These are phyloP conservation scores for Trifolium repens DNA, from an alignment of 306 rosid species.

Conservation along the genomic window DNA sequence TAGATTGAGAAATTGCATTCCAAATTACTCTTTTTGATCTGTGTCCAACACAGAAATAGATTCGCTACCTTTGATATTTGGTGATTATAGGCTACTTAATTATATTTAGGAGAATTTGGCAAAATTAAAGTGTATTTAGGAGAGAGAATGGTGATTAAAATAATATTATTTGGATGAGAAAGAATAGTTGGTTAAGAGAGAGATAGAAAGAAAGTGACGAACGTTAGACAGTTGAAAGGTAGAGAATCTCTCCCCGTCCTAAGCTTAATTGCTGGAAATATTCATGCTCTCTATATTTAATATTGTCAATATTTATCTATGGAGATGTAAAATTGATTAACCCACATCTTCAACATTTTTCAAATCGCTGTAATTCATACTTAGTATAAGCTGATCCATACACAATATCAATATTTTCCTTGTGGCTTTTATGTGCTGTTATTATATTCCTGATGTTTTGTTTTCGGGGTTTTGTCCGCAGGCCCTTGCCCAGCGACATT, in stretches of 20 bases:
- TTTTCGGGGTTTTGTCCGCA: conserved; percentile 41
- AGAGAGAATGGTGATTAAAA: no score
- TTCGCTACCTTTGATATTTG: no score
- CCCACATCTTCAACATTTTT: not conserved
- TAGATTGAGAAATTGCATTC: not conserved
- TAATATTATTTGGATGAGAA: not conserved
- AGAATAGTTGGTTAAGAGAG: not conserved
- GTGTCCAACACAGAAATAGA: not conserved
- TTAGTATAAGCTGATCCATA: not conserved
- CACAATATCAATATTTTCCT: not conserved
- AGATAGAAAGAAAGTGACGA: not conserved
- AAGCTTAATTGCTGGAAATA: not conserved
- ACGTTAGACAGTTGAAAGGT: not conserved
- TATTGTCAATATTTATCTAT: not conserved
- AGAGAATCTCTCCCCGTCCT: not conserved
- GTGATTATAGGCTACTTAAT: no score
- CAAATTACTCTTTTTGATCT: not conserved
- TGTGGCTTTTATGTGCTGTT: conserved; percentile 28
- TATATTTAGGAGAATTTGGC: no score
- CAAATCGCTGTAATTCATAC: not conserved
- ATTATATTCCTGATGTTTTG: conserved; percentile 41
- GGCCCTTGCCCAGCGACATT: conserved; percentile 86
- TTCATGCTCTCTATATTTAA: not conserved
- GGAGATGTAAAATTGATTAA: not conserved
- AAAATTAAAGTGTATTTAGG: no score